phyloP scores from a whole-genome alignment of 2,329 filamentous ascomycete species.

The Colletotrichum scovillei region DNA sequence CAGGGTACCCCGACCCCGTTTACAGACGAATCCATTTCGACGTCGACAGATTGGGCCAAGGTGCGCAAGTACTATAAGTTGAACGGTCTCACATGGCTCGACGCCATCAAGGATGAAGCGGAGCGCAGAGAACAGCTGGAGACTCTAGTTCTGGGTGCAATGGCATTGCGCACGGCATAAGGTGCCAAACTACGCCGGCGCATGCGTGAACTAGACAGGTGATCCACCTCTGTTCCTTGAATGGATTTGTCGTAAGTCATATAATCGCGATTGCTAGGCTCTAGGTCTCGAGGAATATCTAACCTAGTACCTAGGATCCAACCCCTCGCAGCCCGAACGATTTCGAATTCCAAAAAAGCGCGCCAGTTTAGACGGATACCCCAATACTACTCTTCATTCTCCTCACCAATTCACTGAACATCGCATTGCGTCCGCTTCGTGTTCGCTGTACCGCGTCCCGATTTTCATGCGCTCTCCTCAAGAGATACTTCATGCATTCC shows the following conservation, averaged over 20 bases:
- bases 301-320: neutral
- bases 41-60: slow-evolving; percentile 72
- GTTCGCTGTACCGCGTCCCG: slow-evolving; percentile 75
- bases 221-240: neutral
- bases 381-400: slow-evolving; percentile 59
- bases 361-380: slow-evolving; percentile 40
- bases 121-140: slow-evolving; percentile 70
- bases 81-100: slow-evolving; percentile 66
- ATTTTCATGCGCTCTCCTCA: slow-evolving; percentile 74
- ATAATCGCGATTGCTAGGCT: neutral
- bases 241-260: neutral
- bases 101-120: slow-evolving; percentile 55
- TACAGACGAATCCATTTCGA: slow-evolving; percentile 70
- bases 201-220: neutral
- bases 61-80: slow-evolving; percentile 91
- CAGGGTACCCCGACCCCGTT: slow-evolving; percentile 70
- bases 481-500: slow-evolving; percentile 88
- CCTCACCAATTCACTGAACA: slow-evolving; percentile 70
- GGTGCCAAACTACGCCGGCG: neutral
- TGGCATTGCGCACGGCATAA: slow-evolving; percentile 76
- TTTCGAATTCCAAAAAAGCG: slow-evolving; percentile 1
- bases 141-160: slow-evolving; percentile 76
- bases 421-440: slow-evolving; percentile 69
- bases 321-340: neutral
- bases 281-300: neutral